phyloP scores from a whole-genome alignment of 2,329 filamentous ascomycete genomes.

The Alternaria alternata region DNA sequence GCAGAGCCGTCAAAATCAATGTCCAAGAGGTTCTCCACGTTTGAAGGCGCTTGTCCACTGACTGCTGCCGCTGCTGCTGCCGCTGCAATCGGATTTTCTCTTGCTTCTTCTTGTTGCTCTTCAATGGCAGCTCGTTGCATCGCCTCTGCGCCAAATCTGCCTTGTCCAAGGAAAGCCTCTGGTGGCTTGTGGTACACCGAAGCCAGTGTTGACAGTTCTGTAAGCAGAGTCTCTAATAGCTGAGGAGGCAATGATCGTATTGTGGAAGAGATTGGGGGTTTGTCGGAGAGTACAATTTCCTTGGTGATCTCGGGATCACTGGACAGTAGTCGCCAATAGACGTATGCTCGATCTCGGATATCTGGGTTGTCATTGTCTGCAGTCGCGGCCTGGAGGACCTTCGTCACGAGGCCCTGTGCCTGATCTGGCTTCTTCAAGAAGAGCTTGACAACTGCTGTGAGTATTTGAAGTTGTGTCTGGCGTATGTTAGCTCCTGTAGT shows the following conservation, averaged over 20 bases:
- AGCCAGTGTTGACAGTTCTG: slow-evolving; percentile 90
- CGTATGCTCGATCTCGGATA: slow-evolving; percentile 94
- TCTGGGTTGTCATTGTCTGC: slow-evolving; percentile 97
- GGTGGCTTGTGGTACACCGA: slow-evolving; percentile 99
- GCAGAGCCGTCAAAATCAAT: slow-evolving; percentile 95
- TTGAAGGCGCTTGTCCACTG: slow-evolving; percentile 69
- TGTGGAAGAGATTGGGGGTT: slow-evolving; percentile 92
- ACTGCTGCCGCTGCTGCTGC: slow-evolving; percentile 73
- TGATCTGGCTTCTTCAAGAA: slow-evolving; percentile 97
- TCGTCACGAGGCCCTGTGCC: slow-evolving; percentile 89
- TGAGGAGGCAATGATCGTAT: slow-evolving; percentile 86
- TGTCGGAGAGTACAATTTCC: slow-evolving; percentile 91
- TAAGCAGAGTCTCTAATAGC: slow-evolving; percentile 87
- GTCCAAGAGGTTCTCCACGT: slow-evolving; percentile 93
- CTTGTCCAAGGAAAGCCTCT: slow-evolving; percentile 96
- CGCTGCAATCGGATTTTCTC: slow-evolving; percentile 92
- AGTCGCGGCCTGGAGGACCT: slow-evolving; percentile 90
- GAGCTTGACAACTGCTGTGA: slow-evolving; percentile 95
- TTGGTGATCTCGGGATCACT: slow-evolving; percentile 91
- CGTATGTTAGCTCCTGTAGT: slow-evolving; percentile 40
- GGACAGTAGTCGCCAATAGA: slow-evolving; percentile 96
- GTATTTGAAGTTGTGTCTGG: slow-evolving; percentile 94
- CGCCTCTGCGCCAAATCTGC: slow-evolving; percentile 89
- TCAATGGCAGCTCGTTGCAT: slow-evolving; percentile 96
- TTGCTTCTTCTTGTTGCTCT: slow-evolving; percentile 90